These are phyloP conservation scores for Paecilomyces dactylethromorphus DNA, from an alignment of 2,329 filamentous ascomycete genomes.

Conservation along the genomic window DNA sequence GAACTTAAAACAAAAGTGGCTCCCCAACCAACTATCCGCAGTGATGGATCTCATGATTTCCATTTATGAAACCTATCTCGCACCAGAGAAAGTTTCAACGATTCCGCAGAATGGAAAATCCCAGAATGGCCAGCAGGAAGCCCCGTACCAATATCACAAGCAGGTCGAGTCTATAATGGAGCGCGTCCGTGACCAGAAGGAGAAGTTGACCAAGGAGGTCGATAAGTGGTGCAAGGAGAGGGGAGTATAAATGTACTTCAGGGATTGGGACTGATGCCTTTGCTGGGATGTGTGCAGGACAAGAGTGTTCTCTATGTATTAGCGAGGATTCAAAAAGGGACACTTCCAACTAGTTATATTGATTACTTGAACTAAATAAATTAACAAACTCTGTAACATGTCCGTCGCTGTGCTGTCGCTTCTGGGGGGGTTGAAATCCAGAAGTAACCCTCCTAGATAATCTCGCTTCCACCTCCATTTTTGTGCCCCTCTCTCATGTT, in stretches of 20 bases:
- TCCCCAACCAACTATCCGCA: slow-evolving; percentile 42
- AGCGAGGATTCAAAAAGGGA: background rate
- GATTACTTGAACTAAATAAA: background rate
- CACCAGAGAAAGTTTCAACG: slow-evolving; percentile 20
- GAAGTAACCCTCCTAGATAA: too few relatives aligned
- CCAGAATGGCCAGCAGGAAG: slow-evolving; percentile 9
- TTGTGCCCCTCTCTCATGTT: too few relatives aligned
- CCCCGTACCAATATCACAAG: slow-evolving; percentile 16
- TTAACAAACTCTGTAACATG: background rate
- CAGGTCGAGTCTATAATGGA: slow-evolving; percentile 29
- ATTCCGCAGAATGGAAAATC: slow-evolving; percentile 3
- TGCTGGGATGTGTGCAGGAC: background rate
- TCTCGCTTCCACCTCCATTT: too few relatives aligned
- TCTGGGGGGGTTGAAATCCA: too few relatives aligned
- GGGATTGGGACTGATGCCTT: background rate
- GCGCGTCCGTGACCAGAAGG: slow-evolving; percentile 23
- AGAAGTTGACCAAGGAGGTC: slow-evolving; percentile 37
- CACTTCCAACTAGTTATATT: background rate
- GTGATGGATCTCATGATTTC: slow-evolving; percentile 45
- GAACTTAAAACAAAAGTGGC: slow-evolving; percentile 25
- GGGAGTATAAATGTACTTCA: slow-evolving; percentile 22
- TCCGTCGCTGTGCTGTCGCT: too few relatives aligned
- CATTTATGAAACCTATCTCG: slow-evolving; percentile 35
- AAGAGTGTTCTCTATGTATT: background rate
- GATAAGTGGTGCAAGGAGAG: slow-evolving; percentile 41